These are phyloP conservation scores for Cymbidium sinense DNA, from an alignment of 106 monocot genomes.

Conservation along the genomic window DNA sequence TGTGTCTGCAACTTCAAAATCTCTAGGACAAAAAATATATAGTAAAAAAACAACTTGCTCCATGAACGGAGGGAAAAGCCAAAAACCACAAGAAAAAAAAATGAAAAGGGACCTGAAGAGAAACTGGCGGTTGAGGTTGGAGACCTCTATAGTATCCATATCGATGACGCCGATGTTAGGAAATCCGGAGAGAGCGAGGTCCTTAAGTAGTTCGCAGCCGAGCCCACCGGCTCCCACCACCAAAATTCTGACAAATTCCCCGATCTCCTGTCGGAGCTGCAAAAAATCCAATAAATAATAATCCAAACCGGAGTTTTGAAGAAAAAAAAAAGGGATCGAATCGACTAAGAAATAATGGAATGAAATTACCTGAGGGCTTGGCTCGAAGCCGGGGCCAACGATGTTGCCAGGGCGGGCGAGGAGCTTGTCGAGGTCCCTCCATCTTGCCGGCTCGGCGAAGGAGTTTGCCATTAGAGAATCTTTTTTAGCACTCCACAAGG, in stretches of 20 bases:
- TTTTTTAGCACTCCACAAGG: background rate
- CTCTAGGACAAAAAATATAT: background rate
- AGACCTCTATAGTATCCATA: conserved; percentile 98
- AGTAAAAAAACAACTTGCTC: background rate
- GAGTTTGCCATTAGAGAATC: conserved; percentile 4
- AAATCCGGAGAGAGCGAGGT: conserved; percentile 88
- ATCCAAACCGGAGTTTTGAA: background rate
- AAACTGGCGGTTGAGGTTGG: conserved; percentile 98
- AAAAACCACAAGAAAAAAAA: background rate
- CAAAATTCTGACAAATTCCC: conserved; percentile 64
- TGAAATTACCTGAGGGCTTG: conserved; percentile 22
- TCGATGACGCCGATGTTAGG: conserved; percentile 87
- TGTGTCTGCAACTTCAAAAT: background rate
- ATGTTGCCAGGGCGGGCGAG: conserved; percentile 84
- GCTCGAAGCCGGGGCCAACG: conserved; percentile 60
- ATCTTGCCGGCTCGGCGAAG: conserved; percentile 24
- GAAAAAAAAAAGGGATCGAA: background rate
- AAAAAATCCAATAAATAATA: background rate
- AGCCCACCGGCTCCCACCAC: conserved; percentile 97
- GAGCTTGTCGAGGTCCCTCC: conserved; percentile 87
- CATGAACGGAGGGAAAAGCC: background rate
- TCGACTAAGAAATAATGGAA: background rate
- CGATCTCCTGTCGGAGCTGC: conserved; percentile 76
- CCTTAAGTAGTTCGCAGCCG: conserved; percentile 96
- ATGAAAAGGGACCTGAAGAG: conserved; percentile 69